Percentiles rank a stretch among this genome's conserved stretches.
phyloP scores from a whole-genome alignment of 192 early-diverging fungal species.

The Thamnidium elegans region DNA sequence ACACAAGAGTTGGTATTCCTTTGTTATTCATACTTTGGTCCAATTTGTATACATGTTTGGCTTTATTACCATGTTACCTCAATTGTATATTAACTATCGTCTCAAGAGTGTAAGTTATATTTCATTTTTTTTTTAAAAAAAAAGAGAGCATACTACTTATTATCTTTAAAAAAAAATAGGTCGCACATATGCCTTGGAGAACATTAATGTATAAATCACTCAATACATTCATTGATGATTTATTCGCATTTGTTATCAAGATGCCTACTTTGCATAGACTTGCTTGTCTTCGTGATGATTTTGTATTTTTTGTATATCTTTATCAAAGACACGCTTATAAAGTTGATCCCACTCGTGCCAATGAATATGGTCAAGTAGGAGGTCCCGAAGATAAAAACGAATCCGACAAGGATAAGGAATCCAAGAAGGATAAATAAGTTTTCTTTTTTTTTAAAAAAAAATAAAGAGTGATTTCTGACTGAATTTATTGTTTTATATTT shows the following conservation, averaged over 20 bases:
- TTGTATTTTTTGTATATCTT: conserved; percentile 83
- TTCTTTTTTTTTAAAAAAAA: neutral
- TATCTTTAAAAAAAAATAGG: conserved; percentile 37
- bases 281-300: conserved; percentile 84
- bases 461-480: neutral
- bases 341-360: conserved; percentile 77
- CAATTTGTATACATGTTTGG: conserved; percentile 92
- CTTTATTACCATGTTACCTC: conserved; percentile 80
- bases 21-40: conserved; percentile 76
- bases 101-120: conserved; percentile 54
- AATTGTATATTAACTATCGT: conserved; percentile 92
- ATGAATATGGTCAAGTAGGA: conserved; percentile 85
- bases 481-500: neutral
- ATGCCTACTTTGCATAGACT: conserved; percentile 89
- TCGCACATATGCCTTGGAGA: conserved; percentile 93
- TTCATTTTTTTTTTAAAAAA: neutral
- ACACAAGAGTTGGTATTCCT: conserved; percentile 94
- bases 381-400: conserved; percentile 15
- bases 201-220: conserved; percentile 90
- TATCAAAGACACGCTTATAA: conserved; percentile 82
- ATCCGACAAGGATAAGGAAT: conserved; percentile 15
- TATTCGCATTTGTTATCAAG: conserved; percentile 93
- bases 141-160: neutral
- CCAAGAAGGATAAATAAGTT: neutral
- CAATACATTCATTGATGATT: conserved; percentile 70